These are phyloP conservation scores for Neurospora sp. DNA, from an alignment of 2,329 filamentous ascomycete genomes.

Conservation along the genomic window DNA sequence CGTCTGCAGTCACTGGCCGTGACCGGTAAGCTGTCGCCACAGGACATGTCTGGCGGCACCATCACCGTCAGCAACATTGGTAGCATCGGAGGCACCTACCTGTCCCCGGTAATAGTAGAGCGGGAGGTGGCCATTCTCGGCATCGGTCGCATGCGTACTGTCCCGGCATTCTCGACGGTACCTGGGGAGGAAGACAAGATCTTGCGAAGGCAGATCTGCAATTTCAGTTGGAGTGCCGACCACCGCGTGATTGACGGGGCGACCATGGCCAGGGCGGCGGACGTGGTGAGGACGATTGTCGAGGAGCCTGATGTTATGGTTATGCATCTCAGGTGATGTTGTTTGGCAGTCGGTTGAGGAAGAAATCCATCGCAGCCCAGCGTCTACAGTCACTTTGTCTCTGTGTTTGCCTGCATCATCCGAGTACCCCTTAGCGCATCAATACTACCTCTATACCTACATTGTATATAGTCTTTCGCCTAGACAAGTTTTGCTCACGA, in stretches of 20 bases:
- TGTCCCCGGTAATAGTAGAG: slow-evolving; percentile 83
- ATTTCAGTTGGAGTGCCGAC: slow-evolving; percentile 95
- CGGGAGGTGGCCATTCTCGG: slow-evolving; percentile 88
- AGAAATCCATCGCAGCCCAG: background rate
- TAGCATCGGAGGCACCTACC: slow-evolving; percentile 84
- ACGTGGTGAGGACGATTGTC: slow-evolving; percentile 65
- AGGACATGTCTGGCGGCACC: slow-evolving; percentile 76
- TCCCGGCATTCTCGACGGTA: slow-evolving; percentile 62
- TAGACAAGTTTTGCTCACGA: background rate
- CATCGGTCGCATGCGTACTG: slow-evolving; percentile 67
- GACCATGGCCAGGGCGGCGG: slow-evolving; percentile 84
- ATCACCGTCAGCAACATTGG: slow-evolving; percentile 97
- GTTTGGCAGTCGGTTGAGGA: background rate
- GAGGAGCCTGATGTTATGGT: slow-evolving; percentile 86
- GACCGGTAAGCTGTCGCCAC: slow-evolving; percentile 62
- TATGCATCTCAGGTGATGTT: slow-evolving; percentile 58
- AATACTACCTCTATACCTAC: background rate
- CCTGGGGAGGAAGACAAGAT: slow-evolving; percentile 46
- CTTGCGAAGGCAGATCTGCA: slow-evolving; percentile 68
- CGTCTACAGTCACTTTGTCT: background rate
- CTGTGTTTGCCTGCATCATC: background rate
- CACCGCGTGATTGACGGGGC: slow-evolving; percentile 92
- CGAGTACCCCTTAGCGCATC: background rate
- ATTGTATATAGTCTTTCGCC: background rate
- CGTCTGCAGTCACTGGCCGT: slow-evolving; percentile 65